Percentiles rank a stretch among this genome's conserved stretches.
Conservation (phyloP, 1,284 basidiomycete species). For the Exobasidium cylindrosporum region DNA sequence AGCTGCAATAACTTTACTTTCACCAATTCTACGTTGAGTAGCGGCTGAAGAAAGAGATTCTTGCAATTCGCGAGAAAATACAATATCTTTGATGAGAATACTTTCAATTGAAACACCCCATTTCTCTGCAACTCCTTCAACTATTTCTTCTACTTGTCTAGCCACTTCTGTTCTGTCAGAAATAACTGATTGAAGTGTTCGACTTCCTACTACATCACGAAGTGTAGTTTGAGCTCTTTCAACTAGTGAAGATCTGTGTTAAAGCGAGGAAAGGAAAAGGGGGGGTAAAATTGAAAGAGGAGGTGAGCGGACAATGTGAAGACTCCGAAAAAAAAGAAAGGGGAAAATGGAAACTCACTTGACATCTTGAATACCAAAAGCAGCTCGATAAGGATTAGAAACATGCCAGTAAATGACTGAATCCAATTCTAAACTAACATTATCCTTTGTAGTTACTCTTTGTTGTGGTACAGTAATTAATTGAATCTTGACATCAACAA, state of each 20-base stretch:
- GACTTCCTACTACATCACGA: slow-evolving; percentile 87
- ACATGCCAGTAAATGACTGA: slow-evolving; percentile 83
- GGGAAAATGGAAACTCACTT: not conserved
- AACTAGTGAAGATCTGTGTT: slow-evolving; percentile 65
- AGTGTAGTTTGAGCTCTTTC: slow-evolving; percentile 95
- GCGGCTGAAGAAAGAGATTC: slow-evolving; percentile 87
- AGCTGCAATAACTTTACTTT: slow-evolving; percentile 87
- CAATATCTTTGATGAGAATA: slow-evolving; percentile 78
- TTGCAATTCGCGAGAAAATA: slow-evolving; percentile 86
- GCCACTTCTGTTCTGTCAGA: slow-evolving; percentile 91
- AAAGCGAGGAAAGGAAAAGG: not conserved
- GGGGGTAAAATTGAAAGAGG: too few relatives aligned
- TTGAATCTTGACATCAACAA: slow-evolving; percentile 86
- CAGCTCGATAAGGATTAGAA: slow-evolving; percentile 63
- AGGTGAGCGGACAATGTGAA: too few relatives aligned
- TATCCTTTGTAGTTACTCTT: slow-evolving; percentile 68
- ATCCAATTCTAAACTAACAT: slow-evolving; percentile 81
- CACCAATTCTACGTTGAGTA: slow-evolving; percentile 83
- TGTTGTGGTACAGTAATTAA: slow-evolving; percentile 81
- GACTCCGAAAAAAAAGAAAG: too few relatives aligned
- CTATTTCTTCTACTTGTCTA: slow-evolving; percentile 90
- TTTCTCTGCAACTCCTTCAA: slow-evolving; percentile 61
- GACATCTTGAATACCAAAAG: slow-evolving; percentile 79
- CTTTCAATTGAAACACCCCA: slow-evolving; percentile 95
- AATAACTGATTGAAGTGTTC: slow-evolving; percentile 61